A percentile compares a stretch with the other conserved stretches of the same genome.
phyloP scores from a whole-genome alignment of 1,284 basidiomycete species.

The Ganoderma multipileum region DNA sequence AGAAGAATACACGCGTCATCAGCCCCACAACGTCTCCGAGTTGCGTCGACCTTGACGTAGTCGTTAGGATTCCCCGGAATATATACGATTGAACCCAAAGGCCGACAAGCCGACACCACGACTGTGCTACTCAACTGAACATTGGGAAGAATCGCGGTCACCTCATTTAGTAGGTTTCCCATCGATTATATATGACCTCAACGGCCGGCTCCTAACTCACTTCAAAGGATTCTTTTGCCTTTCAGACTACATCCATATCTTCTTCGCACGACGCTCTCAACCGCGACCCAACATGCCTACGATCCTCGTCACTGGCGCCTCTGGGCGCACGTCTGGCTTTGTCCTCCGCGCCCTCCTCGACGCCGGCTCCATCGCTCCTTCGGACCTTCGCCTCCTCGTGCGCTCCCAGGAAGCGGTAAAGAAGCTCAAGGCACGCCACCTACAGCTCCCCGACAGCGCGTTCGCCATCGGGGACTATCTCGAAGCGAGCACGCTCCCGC shows the following conservation, averaged over 20 bases:
- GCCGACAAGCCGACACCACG: background rate
- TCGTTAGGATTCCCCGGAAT: background rate
- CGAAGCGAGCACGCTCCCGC: constrained; percentile 37
- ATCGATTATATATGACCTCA: too few relatives aligned
- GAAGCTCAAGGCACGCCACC: constrained; percentile 29
- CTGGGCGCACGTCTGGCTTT: constrained; percentile 41
- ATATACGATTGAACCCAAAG: too few relatives aligned
- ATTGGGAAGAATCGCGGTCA: background rate
- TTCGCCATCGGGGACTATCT: constrained; percentile 41
- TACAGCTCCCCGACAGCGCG: constrained; percentile 29
- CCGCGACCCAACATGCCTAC: constrained; percentile 12
- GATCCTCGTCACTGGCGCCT: constrained; percentile 41
- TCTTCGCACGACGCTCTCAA: background rate
- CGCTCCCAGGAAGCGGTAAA: constrained; percentile 31
- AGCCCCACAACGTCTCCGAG: background rate
- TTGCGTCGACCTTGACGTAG: background rate
- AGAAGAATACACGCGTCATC: background rate
- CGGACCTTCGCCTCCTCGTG: constrained; percentile 37
- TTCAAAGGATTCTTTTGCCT: background rate
- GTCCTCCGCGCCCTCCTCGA: constrained; percentile 38
- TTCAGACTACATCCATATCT: background rate
- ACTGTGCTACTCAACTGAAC: background rate
- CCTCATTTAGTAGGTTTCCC: background rate
- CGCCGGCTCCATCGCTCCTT: constrained; percentile 21
- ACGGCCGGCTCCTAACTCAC: background rate